Evolutionary conservation across 257 asterid species (phyloP).

Genomic region (Fraxinus excelsior): DNA sequence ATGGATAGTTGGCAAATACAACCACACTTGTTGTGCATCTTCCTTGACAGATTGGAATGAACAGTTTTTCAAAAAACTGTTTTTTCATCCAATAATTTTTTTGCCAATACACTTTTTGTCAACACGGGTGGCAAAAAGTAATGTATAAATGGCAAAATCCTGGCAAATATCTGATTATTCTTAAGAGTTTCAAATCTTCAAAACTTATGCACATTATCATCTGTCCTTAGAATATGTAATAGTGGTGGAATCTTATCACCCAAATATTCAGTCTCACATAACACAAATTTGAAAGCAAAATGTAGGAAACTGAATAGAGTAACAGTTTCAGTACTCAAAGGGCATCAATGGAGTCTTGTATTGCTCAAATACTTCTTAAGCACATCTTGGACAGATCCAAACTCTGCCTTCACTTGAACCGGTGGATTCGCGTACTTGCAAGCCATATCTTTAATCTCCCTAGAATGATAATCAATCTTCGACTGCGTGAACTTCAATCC

Average conservation of each 20-base stretch:
- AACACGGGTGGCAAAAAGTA: too few relatives aligned
- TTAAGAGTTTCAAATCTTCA: neutral
- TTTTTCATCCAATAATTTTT: too few relatives aligned
- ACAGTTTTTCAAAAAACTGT: too few relatives aligned
- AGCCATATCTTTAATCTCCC: constrained; percentile 39
- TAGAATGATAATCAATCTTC: constrained; percentile 56
- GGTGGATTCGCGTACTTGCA: constrained; percentile 50
- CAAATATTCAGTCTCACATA: too few relatives aligned
- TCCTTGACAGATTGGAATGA: too few relatives aligned
- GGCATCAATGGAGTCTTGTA: neutral
- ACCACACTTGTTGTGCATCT: too few relatives aligned
- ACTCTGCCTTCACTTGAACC: constrained; percentile 46
- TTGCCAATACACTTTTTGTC: too few relatives aligned
- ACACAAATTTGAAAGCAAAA: neutral
- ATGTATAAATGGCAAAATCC: too few relatives aligned
- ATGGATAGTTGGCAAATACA: too few relatives aligned
- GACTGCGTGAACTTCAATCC: constrained; percentile 61
- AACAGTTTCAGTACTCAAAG: neutral
- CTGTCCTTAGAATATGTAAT: neutral
- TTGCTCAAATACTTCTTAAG: constrained; percentile 34
- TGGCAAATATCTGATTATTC: neutral
- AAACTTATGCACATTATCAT: neutral
- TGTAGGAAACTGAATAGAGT: neutral
- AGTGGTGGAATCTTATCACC: neutral
- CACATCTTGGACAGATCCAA: constrained; percentile 53